Conservation (phyloP, 306 rosid genomes). For the Purshia tridentata region DNA sequence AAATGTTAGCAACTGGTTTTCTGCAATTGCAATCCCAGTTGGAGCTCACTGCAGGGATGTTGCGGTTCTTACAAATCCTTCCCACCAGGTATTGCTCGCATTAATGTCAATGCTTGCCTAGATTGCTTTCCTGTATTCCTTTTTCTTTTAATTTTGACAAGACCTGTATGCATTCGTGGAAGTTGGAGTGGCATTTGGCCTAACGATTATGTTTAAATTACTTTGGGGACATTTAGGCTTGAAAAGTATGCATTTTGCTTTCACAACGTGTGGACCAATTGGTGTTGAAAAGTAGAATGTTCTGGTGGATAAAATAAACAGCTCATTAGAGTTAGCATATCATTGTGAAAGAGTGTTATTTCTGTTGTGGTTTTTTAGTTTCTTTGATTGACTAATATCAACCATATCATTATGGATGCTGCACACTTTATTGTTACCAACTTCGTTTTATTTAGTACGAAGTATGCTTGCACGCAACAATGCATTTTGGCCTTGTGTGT, state of each 20-base stretch:
- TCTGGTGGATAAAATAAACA: background rate
- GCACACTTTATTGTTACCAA: background rate
- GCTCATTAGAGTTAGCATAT: background rate
- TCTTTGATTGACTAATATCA: background rate
- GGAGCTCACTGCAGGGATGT: slow-evolving; percentile 87
- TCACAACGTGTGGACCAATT: background rate
- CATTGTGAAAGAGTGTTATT: background rate
- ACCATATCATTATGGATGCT: background rate
- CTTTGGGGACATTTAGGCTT: background rate
- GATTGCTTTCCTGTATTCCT: background rate
- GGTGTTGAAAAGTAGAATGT: background rate
- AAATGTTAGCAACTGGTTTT: slow-evolving; percentile 59
- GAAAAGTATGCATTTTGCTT: background rate
- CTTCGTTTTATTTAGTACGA: background rate
- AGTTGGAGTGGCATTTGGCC: background rate
- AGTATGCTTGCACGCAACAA: background rate
- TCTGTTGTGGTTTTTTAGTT: background rate
- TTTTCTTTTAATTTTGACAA: background rate
- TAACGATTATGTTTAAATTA: background rate
- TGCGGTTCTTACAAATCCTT: slow-evolving; percentile 50
- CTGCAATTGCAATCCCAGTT: slow-evolving; percentile 60
- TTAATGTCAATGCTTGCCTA: slow-evolving; percentile 5
- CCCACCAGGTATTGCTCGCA: slow-evolving; percentile 48
- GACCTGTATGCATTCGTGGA: background rate
- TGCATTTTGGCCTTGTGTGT: background rate